A percentile compares a stretch with the other conserved stretches of the same genome.
Evolutionary conservation across 208 protist genomes (phyloP).

Genomic region (Lotmaria passim): DNA sequence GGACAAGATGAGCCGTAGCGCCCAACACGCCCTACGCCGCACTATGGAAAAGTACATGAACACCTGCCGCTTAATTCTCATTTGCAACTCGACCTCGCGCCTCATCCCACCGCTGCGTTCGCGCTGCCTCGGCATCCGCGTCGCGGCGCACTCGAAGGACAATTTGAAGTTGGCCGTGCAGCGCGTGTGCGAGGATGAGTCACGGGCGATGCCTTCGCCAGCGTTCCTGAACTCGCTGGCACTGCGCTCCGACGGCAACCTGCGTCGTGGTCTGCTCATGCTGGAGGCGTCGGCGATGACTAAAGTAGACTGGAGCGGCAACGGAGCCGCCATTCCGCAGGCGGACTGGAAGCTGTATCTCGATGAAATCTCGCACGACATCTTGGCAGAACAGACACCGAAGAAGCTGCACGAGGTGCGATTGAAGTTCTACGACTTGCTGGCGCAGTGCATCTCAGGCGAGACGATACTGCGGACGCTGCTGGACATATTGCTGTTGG

Average conservation of each 20-base stretch:
- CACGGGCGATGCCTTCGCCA: constrained; percentile 50
- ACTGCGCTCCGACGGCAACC: constrained; percentile 91
- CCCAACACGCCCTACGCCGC: constrained; percentile 99
- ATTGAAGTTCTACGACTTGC: constrained; percentile 97
- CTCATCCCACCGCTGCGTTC: constrained; percentile 98
- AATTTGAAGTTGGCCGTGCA: constrained; percentile 86
- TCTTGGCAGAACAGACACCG: constrained; percentile 96
- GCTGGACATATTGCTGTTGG: constrained; percentile 77
- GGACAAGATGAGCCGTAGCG: constrained; percentile 95
- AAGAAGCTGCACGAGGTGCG: constrained; percentile 93
- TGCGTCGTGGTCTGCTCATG: constrained; percentile 96
- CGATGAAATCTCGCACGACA: constrained; percentile 87
- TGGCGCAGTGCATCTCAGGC: constrained; percentile 98
- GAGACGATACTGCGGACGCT: constrained; percentile 95
- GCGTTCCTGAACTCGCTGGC: constrained; percentile 79
- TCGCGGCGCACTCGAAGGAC: constrained; percentile 93
- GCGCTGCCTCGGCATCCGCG: constrained; percentile 97
- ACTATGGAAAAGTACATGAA: constrained; percentile 99
- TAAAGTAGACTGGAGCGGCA: constrained; percentile 84
- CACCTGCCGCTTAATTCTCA: constrained; percentile 97
- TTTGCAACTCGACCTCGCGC: constrained; percentile 93
- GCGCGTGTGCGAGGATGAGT: constrained; percentile 77
- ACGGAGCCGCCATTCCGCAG: constrained; percentile 71
- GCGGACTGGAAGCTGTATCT: constrained; percentile 98
- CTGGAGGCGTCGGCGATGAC: constrained; percentile 94